Percentiles rank a stretch among this genome's conserved stretches.
Conservation (phyloP, 2,329 filamentous ascomycete species). For the Dothidotthia symphoricarpi region DNA sequence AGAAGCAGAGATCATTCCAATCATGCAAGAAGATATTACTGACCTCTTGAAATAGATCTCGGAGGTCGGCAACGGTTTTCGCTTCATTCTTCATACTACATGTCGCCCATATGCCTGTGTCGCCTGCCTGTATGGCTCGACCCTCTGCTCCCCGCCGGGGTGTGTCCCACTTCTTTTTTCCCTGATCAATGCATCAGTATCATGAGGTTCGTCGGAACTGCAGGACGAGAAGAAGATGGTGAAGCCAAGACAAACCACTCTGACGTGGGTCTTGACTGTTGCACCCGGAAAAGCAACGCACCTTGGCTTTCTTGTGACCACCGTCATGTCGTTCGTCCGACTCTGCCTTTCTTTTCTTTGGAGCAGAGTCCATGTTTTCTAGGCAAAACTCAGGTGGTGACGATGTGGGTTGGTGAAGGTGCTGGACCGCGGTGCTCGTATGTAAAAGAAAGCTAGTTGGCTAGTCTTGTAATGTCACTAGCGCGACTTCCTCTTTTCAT, state of each 20-base stretch:
- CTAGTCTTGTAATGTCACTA: neutral
- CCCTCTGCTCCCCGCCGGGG: constrained; percentile 37
- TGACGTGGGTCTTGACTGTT: constrained; percentile 9
- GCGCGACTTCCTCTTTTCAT: neutral
- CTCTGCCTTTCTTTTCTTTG: constrained; percentile 42
- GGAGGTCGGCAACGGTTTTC: constrained; percentile 67
- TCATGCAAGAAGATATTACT: constrained; percentile 15
- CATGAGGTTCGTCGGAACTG: constrained; percentile 11
- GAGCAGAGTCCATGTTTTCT: constrained; percentile 16
- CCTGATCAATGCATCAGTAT: constrained; percentile 30
- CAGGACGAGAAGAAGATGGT: constrained; percentile 15
- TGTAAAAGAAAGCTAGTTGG: neutral
- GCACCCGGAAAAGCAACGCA: constrained; percentile 26
- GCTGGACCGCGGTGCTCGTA: neutral
- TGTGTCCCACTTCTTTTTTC: constrained; percentile 47
- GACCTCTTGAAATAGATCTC: constrained; percentile 65
- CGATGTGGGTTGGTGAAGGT: too few relatives aligned
- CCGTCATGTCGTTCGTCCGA: constrained; percentile 22
- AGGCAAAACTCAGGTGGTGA: too few relatives aligned
- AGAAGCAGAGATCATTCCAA: neutral
- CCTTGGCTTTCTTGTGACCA: constrained; percentile 41
- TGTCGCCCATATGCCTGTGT: constrained; percentile 75
- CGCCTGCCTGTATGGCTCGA: constrained; percentile 61
- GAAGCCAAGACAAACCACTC: constrained; percentile 14
- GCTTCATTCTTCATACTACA: constrained; percentile 70